Evolutionary conservation across 805 yeast species (phyloP).

Genomic region (Ogataea populi-albae): DNA sequence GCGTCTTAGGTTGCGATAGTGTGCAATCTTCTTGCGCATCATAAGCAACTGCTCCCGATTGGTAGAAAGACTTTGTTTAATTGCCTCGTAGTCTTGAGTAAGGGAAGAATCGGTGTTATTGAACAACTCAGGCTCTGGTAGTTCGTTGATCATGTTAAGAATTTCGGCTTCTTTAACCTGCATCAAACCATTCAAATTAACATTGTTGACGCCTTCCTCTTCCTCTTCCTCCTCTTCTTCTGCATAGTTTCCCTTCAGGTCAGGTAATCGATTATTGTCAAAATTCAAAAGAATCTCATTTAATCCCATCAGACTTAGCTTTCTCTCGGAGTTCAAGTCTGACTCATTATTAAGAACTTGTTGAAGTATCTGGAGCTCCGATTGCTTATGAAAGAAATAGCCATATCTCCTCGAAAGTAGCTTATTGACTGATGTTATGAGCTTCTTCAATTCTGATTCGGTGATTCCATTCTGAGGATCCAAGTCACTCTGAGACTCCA

Average conservation of each 20-base stretch:
- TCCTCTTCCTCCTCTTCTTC: constrained; percentile 8
- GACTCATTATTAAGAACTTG: constrained; percentile 30
- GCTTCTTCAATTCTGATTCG: constrained; percentile 10
- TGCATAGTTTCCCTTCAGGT: constrained; percentile 23
- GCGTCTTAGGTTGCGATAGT: constrained; percentile 17
- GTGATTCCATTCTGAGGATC: constrained; percentile 7
- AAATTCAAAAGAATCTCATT: constrained; percentile 28
- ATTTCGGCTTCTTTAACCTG: constrained; percentile 23
- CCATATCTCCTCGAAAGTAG: constrained; percentile 17
- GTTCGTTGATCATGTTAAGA: constrained; percentile 26
- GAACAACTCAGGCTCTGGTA: constrained; percentile 27
- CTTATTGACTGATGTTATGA: constrained; percentile 12
- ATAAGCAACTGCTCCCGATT: constrained; percentile 17
- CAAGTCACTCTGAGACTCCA: constrained; percentile 6
- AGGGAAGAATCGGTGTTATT: constrained; percentile 20
- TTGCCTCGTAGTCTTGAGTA: constrained; percentile 25
- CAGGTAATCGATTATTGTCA: constrained; percentile 19
- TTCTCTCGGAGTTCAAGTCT: constrained; percentile 8
- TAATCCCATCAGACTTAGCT: constrained; percentile 24
- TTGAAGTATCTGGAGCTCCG: constrained; percentile 28
- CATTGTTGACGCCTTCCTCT: constrained; percentile 15
- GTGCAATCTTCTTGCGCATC: constrained; percentile 13
- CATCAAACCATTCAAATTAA: constrained; percentile 25
- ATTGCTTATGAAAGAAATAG: constrained; percentile 29
- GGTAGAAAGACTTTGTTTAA: constrained; percentile 12